Conservation (phyloP, 1,139 yeast species). For the Saccharomyces pastorianus region DNA sequence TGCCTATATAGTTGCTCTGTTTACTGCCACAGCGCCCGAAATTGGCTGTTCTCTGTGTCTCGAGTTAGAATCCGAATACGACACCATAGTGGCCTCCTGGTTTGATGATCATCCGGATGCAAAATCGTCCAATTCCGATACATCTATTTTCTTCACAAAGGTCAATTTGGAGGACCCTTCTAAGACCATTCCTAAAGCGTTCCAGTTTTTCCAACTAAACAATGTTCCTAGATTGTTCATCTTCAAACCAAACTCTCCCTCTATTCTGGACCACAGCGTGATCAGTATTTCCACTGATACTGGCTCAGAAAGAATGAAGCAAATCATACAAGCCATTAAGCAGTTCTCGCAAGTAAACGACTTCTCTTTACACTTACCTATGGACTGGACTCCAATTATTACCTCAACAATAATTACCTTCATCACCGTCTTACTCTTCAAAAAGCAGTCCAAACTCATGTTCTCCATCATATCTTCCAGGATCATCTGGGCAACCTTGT, state of each 20-base stretch:
- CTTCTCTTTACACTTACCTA: conserved; percentile 47
- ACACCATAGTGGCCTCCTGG: conserved; percentile 57
- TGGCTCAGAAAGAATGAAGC: conserved; percentile 20
- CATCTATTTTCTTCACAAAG: conserved; percentile 55
- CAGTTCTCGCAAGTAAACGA: conserved; percentile 28
- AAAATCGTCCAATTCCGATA: conserved; percentile 29
- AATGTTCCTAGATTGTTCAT: conserved; percentile 74
- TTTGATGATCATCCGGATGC: conserved; percentile 40
- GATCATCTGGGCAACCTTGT: conserved; percentile 59
- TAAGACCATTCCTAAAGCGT: conserved; percentile 39
- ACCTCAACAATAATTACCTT: conserved; percentile 36
- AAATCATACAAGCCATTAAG: conserved; percentile 24
- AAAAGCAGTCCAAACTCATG: conserved; percentile 30
- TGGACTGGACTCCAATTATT: conserved; percentile 44
- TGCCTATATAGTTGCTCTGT: conserved; percentile 57
- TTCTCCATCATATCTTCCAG: conserved; percentile 33
- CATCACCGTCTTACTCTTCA: conserved; percentile 22
- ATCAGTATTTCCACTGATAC: conserved; percentile 10
- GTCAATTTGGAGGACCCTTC: conserved; percentile 57
- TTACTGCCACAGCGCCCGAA: conserved; percentile 68
- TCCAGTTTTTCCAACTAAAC: conserved; percentile 49
- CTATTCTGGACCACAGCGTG: not conserved
- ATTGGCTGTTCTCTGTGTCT: conserved; percentile 73
- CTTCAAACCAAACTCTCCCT: conserved; percentile 41
- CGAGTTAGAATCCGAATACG: conserved; percentile 60